Conservation (phyloP, 2,329 filamentous ascomycete genomes). For the Chalara sp. region DNA sequence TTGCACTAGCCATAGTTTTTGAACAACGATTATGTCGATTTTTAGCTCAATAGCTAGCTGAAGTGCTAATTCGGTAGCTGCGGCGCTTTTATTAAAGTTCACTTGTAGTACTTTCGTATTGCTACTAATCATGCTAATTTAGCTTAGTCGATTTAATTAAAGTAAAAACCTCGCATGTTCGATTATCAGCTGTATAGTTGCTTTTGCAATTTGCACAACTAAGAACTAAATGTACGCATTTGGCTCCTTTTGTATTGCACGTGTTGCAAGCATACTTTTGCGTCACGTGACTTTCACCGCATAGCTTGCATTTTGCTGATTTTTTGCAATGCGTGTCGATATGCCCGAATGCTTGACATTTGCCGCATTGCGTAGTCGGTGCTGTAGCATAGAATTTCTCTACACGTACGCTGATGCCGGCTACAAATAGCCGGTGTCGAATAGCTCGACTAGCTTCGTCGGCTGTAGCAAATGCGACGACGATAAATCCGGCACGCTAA, state of each 20-base stretch:
- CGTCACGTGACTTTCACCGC: not conserved
- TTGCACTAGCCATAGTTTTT: not conserved
- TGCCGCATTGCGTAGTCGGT: not conserved
- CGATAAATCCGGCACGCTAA: not conserved
- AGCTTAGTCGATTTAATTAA: not conserved
- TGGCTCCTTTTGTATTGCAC: not conserved
- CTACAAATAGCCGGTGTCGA: conserved; percentile 1
- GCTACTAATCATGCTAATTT: not conserved
- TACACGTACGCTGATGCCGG: not conserved
- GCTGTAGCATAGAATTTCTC: not conserved
- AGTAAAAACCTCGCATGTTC: not conserved
- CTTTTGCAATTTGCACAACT: not conserved
- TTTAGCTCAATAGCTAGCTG: not conserved
- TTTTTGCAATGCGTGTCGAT: not conserved
- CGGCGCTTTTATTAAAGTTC: not conserved
- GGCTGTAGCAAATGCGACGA: conserved; percentile 1
- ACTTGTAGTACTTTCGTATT: not conserved
- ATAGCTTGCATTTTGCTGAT: not conserved
- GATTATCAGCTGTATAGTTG: not conserved
- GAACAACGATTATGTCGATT: not conserved
- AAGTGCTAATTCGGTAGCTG: not conserved
- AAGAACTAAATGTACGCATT: conserved; percentile 1
- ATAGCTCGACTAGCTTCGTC: conserved; percentile 2
- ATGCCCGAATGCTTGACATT: conserved; percentile 2
- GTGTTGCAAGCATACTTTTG: not conserved